Evolutionary conservation across 257 asterid species (phyloP), one percentile per base, ranked within the genome.

Genomic region (Ilex aquifolium): DNA sequence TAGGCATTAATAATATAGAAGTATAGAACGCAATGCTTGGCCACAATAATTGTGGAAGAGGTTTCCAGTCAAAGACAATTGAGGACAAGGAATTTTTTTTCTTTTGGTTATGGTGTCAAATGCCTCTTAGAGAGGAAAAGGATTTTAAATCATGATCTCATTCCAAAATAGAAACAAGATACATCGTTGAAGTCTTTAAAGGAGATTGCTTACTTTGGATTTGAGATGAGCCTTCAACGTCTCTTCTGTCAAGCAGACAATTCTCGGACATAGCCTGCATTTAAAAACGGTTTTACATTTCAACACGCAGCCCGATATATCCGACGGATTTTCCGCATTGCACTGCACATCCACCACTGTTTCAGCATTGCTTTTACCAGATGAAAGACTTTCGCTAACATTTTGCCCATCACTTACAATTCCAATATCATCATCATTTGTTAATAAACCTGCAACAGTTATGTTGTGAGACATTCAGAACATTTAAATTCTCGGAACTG

Each of bases 241-340:
- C 72, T 79, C 95, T 74, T 76, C 84, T 10, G 97, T 78, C 83
- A 92, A 75, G 80, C 95, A 89, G 71, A 92, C 91, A 61, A 92
- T 84, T 75, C 93, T 80, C 16, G 97, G 99, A 79, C 99, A 93
- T 31, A 87, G 68, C 78, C 69, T 82, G 79, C 99, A 93, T 82
- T 90, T 93, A 79, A 79, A 93, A 77, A 90, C 96, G 61, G 97
- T 90, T 79, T 93, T 93, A 53, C 78, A 57, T 70, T 78, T 93
- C 64, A 93, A 36, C 60, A 85, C 82, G 70, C 76, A 84, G 55
- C 79, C 85, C 16, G 74, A 39, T 49, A 62, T 58, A 42, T 81
- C 83, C 61, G 73, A 61, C 11, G 62, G 69, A 52, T 56, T 40
- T 14, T 52, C 76, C 55, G 63, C 39, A 66, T 52, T 72, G 48